Evolutionary conservation across 305 asterid species (phyloP), one percentile per base, ranked within the genome.

Genomic region (Fraxinus albicans): DNA sequence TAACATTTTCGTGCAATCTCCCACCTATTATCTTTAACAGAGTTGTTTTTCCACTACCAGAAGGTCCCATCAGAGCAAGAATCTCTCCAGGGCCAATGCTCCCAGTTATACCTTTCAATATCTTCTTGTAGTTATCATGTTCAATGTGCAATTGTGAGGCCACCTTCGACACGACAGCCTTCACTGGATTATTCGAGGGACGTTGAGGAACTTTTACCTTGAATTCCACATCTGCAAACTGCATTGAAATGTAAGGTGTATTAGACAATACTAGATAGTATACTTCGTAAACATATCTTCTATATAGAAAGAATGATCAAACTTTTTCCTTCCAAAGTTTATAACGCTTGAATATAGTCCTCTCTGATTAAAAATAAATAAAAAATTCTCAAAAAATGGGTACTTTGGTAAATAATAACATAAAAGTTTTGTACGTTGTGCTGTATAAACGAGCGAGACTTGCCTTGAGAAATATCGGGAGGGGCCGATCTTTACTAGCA

Each of bases 41-140:
- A 8, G 98, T 92, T 3, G 98, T 94, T 84, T 96, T 96, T 7
- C 99, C 98, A 78, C 99, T 94, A 17, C 99, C 99, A 1, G 99
- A 96, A 83, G 99, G 98, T 76, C 99, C 99, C 98, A 93, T 92
- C 63, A 96, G 87, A 50, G 99, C 98, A 76, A 96, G 87, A 55
- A 93, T 90, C 87, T 96, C 97, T 77, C 96, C 97, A 2, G 99
- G 98, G 55, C 93, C 93, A 33, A 92, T 86, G 83, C 94, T 95
- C 53, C 97, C 99, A 3, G 95, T 91, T 76, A 95, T 89, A 17
- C 99, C 97, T 36, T 90, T 93, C 84, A 95, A 53, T 89, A 95
- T 95, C 81, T 92, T 93, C 91, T 92, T 95, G 90, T 95, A 90
- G 70, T 81, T 87, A 44, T 92, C 92, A 31, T 89, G 84, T 13